Evolutionary conservation across 2,329 filamentous ascomycete species (phyloP), one percentile per base, ranked within the genome.

Genomic region (Diplodia sapinea): DNA sequence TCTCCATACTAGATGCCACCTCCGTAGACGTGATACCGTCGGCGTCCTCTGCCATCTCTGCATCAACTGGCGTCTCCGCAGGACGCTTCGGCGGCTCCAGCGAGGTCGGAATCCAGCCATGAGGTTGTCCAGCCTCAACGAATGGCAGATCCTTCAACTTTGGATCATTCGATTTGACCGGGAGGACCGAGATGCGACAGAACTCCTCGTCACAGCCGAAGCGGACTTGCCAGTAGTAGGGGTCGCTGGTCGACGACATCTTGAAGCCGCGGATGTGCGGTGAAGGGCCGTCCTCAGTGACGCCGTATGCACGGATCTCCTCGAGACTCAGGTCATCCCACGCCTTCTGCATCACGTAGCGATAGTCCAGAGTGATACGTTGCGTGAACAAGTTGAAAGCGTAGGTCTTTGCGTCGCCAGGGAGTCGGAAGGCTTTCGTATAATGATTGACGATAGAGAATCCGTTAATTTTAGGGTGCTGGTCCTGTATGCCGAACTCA

Each of bases 201-300:
- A 38, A 62, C 29, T 62, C 59, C 59, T 63, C 59, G 8, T 63
- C 47, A 15, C 59, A 63, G 47, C 59, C 59, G 20, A 63, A 63
- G 26, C 29, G n/a, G 11, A 63, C 23, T 20, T 50, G 43, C 47
- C 26, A 36, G 17, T 5, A 8, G 15, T 13, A 9, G 5, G 11
- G 15, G 1, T 36, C 17, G 11, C n/a, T 8, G 29, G 15, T 4
- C 47, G 13, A 3, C 3, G 29, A 20, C 2, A 50, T 13, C n/a
- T 4, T 51, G n/a, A 51, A 51, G 26, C 47, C 29, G 17, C 17
- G 29, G 47, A 51, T 13, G 26, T 51, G 31, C 5, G 59, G 59
- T 29, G 59, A 63, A 9, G 17, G 29, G 4, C 59, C 26, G 13
- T 49, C 38, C 9, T 49, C 36, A 15, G 23, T 33, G 23, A 61